Evolutionary conservation across 148 eudicot species (phyloP).

Genomic region (Amaranthus palmeri): DNA sequence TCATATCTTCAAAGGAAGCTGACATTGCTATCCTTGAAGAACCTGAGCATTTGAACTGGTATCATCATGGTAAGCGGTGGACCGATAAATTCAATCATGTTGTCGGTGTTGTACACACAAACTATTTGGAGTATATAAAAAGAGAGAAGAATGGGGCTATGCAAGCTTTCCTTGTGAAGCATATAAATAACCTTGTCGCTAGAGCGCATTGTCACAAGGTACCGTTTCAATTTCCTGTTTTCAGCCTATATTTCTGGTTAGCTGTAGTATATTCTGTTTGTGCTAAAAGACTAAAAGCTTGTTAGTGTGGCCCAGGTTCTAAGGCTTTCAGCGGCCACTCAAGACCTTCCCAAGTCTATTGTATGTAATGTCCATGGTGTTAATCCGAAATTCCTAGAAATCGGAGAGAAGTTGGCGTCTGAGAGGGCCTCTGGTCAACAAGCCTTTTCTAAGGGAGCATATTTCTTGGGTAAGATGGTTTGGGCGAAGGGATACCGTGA

Average conservation of each 20-base stretch:
- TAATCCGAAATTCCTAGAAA: slow-evolving; percentile 78
- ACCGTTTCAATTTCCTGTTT: background rate
- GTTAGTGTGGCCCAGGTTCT: slow-evolving; percentile 49
- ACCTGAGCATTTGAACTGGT: slow-evolving; percentile 98
- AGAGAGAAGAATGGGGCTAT: slow-evolving; percentile 94
- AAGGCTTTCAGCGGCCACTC: slow-evolving; percentile 97
- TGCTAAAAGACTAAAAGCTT: background rate
- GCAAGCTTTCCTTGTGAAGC: slow-evolving; percentile 90
- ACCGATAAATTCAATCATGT: slow-evolving; percentile 98
- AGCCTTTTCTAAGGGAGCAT: slow-evolving; percentile 94
- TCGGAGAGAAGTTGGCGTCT: slow-evolving; percentile 84
- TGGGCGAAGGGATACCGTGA: slow-evolving; percentile 98
- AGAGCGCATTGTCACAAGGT: slow-evolving; percentile 95
- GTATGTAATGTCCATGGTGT: slow-evolving; percentile 97
- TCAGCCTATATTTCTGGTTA: no score
- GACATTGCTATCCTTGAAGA: slow-evolving; percentile 97
- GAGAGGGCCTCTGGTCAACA: slow-evolving; percentile 77
- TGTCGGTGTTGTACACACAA: slow-evolving; percentile 95
- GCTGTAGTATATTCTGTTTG: background rate
- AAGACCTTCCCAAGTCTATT: slow-evolving; percentile 77
- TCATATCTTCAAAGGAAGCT: slow-evolving; percentile 81
- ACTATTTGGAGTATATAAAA: slow-evolving; percentile 95
- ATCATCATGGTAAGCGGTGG: slow-evolving; percentile 99
- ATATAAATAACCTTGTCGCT: slow-evolving; percentile 71
- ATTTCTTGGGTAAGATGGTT: slow-evolving; percentile 98